Base-by-base conservation (phyloP, 805 yeast species). In the Kuraishia ogatae region DNA sequence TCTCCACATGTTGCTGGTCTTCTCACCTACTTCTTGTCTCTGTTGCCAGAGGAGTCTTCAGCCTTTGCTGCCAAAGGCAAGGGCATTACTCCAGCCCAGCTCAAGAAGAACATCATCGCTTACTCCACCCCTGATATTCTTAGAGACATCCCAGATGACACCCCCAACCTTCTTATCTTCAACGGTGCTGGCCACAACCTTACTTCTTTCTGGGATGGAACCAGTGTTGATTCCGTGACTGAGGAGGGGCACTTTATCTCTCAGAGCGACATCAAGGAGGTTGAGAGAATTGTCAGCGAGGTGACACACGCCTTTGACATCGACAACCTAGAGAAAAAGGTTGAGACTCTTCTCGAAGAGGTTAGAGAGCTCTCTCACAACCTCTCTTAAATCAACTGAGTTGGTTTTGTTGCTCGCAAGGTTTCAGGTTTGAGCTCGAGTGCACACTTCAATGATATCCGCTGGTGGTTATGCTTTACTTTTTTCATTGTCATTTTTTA, bases 1-100 rank as follows among this genome's bases (percentile, higher is more conserved):
- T 87, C 97, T 46, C 98, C 99, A 50, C 97, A 91, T 67, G 92
- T 92, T 62, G 85, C 91, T 57, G 99, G 99, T 63, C 78, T 93
- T 69, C 82, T 91, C 66, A 81, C 97, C 8, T 93, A 93, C 79
- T 93, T 82, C 74, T 76, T 92, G 68, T 86, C 96, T 6, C 80
- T 91, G 71, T 89, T 87, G 73, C 96, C 97, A 61, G 86, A 80
- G 50, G 69, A 83, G 15, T 81, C 77, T 52, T 84, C 91, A 53
- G 82, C 81, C 66, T 87, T 79, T 67, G 77, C 80, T 60, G 48
- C 54, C 21, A 71, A 74, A 55, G 55, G 55, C n/a, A 79, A 79
- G 51, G 89, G 84, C 60, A 75, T 87, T 53, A 78, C 92, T 15
- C 89, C 96, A 57, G 80, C 77, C 47, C 89, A 85, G 71, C 75